A percentile compares a stretch with the other conserved stretches of the same genome.
These are phyloP conservation scores for Falciphora oryzae DNA, from an alignment of 2,329 filamentous ascomycete genomes.

Conservation along the genomic window DNA sequence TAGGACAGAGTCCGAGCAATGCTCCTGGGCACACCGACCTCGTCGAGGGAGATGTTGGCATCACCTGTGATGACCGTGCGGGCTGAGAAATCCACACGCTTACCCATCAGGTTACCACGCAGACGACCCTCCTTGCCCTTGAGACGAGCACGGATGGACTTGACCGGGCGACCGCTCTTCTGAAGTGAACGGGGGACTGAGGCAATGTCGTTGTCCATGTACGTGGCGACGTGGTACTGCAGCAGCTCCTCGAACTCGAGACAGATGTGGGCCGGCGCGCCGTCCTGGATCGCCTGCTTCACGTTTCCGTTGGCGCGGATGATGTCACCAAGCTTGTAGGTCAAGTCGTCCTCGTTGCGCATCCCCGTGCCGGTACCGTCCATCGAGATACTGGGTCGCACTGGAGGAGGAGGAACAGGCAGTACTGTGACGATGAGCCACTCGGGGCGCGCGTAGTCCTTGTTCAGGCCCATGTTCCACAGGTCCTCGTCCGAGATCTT, in stretches of 20 bases:
- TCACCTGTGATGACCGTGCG: constrained; percentile 99
- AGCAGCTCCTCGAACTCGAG: constrained; percentile 86
- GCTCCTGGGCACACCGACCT: constrained; percentile 92
- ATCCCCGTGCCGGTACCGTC: constrained; percentile 89
- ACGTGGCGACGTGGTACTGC: constrained; percentile 97
- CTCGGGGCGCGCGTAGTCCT: constrained; percentile 91
- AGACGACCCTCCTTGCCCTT: constrained; percentile 99
- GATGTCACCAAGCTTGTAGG: constrained; percentile 97
- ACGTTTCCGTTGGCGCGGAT: constrained; percentile 97
- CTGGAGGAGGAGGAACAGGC: constrained; percentile 89
- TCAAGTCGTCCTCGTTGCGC: constrained; percentile 97
- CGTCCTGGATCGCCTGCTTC: constrained; percentile 82
- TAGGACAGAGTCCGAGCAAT: constrained; percentile 93
- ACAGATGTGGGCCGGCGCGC: constrained; percentile 84
- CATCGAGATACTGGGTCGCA: constrained; percentile 94
- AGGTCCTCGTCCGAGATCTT: constrained; percentile 79
- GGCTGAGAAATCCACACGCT: constrained; percentile 98
- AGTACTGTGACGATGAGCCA: constrained; percentile 98
- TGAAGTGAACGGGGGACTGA: constrained; percentile 91
- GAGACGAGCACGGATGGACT: constrained; percentile 91
- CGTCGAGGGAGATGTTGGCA: constrained; percentile 90
- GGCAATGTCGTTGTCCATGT: constrained; percentile 99
- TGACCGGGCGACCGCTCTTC: constrained; percentile 93
- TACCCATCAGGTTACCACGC: constrained; percentile 98
- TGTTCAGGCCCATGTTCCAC: constrained; percentile 82